Evolutionary conservation across 2,329 filamentous ascomycete species (phyloP), one percentile per base, ranked within the genome.

Genomic region (Phaeosphaeriaceae sp.): DNA sequence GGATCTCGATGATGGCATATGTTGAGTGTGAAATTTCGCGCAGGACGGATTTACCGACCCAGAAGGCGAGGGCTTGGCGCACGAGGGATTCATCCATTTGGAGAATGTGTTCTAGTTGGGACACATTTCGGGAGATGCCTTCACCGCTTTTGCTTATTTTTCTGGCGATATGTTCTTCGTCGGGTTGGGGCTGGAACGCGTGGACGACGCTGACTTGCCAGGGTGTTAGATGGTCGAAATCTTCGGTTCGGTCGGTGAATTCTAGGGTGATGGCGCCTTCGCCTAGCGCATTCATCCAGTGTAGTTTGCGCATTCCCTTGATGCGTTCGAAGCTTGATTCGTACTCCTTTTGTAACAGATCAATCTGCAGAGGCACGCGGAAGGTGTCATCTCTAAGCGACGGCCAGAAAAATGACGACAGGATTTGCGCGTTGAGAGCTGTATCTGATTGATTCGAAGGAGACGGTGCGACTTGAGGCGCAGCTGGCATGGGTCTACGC

Each of bases 361-460:
- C 60, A 16, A 91, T 82, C 2, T 79, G 76, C 0, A 72, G 51
- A 1, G 90, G 90, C 3, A 92, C 77, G 17, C 76, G 70, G 67
- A 92, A 92, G 2, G 79, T 78, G 48, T 90, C 87, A 52, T 86
- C 83, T 41, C 89, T 84, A 17, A 96, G 79, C 8, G 86, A 83
- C 0, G 94, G 94, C 94, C 94, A 99, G 78, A 95, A 99, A 54
- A 96, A 86, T 17, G 92, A 85, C 0, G 92, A 97, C 4, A 97
- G 79, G 42, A 97, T 93, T 68, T 94, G 92, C 23, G 91, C 86
- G 62, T 92, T 87, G 44, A 90, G 84, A 11, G 53, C 54, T 6
- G 64, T 60, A 2, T 41, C 56, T 12, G 81, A 44, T 20, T 34
- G 38, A 16, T 18, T 52, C 8, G 60, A 54, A 17, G 56, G 58